Evolutionary conservation across 75 land plant species (phyloP).

Genomic region (Picea glauca): DNA sequence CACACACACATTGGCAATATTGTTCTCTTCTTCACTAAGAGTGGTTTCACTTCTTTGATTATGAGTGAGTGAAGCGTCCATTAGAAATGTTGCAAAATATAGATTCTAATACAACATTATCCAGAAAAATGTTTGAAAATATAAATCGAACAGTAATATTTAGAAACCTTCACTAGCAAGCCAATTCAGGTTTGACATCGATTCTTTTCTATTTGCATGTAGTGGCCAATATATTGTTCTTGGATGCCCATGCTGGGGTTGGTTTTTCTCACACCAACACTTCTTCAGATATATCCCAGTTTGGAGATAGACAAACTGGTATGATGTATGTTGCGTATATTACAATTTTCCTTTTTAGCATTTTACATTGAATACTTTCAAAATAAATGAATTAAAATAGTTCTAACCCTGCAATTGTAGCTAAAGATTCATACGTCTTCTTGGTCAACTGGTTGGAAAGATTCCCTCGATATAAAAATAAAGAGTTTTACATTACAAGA

Average conservation of each 20-base stretch:
- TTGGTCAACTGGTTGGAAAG: conserved; percentile 70
- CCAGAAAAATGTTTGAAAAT: too few relatives aligned
- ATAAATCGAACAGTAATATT: too few relatives aligned
- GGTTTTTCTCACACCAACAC: conserved; percentile 28
- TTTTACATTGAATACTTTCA: too few relatives aligned
- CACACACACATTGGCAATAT: too few relatives aligned
- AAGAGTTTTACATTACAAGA: conserved; percentile 88
- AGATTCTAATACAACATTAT: too few relatives aligned
- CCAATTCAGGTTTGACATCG: conserved; percentile 15
- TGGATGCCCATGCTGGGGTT: conserved; percentile 29
- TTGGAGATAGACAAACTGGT: conserved; percentile 24
- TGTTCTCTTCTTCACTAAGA: too few relatives aligned
- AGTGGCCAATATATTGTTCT: conserved; percentile 26
- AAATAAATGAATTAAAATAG: conserved; percentile 15
- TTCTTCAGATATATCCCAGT: conserved; percentile 9
- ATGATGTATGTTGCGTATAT: background rate
- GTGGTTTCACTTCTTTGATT: too few relatives aligned
- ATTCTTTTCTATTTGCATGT: conserved; percentile 22
- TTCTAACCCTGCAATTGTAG: conserved; percentile 49
- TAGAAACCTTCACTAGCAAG: too few relatives aligned
- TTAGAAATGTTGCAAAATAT: too few relatives aligned
- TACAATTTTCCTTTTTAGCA: background rate
- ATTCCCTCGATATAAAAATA: conserved; percentile 71
- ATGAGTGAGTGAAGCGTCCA: too few relatives aligned
- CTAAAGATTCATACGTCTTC: conserved; percentile 61